Base-by-base conservation (phyloP, 2,329 filamentous ascomycete species). In the Ceratocystis lukuohia region DNA sequence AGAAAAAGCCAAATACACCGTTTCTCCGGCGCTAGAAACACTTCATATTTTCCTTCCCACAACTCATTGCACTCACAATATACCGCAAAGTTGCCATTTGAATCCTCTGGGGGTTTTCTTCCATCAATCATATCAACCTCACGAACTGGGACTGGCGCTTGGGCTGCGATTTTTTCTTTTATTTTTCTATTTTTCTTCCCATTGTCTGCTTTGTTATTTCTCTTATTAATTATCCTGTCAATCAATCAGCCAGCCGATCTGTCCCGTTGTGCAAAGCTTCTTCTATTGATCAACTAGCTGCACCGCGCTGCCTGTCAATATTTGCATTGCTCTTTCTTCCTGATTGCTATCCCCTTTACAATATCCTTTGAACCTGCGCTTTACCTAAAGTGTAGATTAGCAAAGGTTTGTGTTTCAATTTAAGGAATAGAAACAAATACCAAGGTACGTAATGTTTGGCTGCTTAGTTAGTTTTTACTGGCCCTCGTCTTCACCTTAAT, bases 91-190 rank as follows among this genome's bases (percentile, higher is more conserved):
- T 10, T 59, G 56, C 17, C 56, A 59, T 59, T 17, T 17, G 10
- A 41, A 41, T 41, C 10, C 28, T 33, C 28, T 33, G 53, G 53
- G 12, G 5, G 5, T 33, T 22, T 12, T 28, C n/a, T n/a, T 33
- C 56, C 28, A 59, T 59, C 56, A 37, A 37, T 30, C 56, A 33
- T 53, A 53, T 59, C 56, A 59, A 59, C 25, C 15, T 59, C 30
- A 8, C 56, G 56, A 59, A 20, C 28, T 17, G 56, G 53, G 28
- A 59, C 56, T 30, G 25, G 56, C 56, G 56, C 56, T 59, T 59
- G 56, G 56, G 28, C 56, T 59, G n/a, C 56, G 56, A 33, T 59
- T 59, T 37, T 17, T 17, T 15, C 10, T 41, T 41, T 41, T 41
- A 41, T 41, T 30, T 37, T 59, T 59, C 28, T 37, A 48, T n/a